Evolutionary conservation across 768 basidiomycete genomes (phyloP), one percentile per base, ranked within the genome.

Genomic region (Tricholoma bakamatsutake): DNA sequence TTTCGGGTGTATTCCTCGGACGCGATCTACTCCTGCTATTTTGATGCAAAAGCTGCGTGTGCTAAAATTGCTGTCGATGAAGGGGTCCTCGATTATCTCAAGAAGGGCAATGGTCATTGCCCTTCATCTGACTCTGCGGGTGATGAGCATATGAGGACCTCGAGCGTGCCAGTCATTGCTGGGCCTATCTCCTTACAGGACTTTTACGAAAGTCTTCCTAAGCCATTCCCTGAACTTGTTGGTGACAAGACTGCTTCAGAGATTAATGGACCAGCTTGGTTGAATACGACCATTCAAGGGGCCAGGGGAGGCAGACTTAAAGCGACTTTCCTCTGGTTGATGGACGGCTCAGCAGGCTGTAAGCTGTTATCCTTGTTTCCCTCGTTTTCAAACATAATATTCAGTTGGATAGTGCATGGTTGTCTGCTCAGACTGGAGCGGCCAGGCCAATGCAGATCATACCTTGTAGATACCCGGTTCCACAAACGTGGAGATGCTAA

Each of bases 131-230:
- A 64, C 15, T 78, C 75, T 4, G 57, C 69, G 3, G 35, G 13
- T 39, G 52, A 31, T 18, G 40, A 42, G 5, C 3, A 21, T 30
- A n/a, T 53, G 12, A 40, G 8, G 9, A 43, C 11, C 3, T 21
- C 28, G 28, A 12, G 30, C 11, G 18, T 21, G n/a, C 28, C n/a
- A 5, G 28, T 13, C 17, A 3, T 24, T 30, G 3, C 24, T 13
- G n/a, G 3, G 8, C 46, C 70, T 2, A 67, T 75, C 40, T 73
- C 77, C 0, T 67, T 89, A 1, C 83, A 84, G 57, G 67, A 67
- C 1, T 88, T 83, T 66, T 85, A 79, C 61, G 84, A 85, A n/a
- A 66, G 79, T 12, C 77, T 90, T 45, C 85, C 87, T 1, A 75
- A 76, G 45, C 87, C 85, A 1, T 79, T 87, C 51, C 80, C 83